phyloP scores from a whole-genome alignment of 2,329 filamentous ascomycete genomes.

The Microcyclosporella mali region DNA sequence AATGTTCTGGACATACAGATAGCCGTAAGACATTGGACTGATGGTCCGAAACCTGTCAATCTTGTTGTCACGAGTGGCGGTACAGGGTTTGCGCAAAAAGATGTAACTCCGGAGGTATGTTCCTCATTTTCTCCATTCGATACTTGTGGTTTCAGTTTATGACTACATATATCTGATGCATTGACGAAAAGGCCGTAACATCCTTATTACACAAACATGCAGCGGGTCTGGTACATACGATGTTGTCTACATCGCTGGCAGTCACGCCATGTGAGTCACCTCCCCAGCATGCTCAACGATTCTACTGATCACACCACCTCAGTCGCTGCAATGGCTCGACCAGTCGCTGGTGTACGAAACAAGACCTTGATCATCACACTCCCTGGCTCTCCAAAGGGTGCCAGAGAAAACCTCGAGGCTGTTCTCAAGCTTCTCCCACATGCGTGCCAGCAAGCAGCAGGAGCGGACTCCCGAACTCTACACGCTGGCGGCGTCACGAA shows the following conservation, averaged over 20 bases:
- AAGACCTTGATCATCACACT: constrained; percentile 79
- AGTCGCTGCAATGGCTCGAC: constrained; percentile 97
- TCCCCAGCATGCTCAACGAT: constrained; percentile 15
- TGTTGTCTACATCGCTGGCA: constrained; percentile 76
- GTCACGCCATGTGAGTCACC: constrained; percentile 76
- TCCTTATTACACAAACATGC: constrained; percentile 78
- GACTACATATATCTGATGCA: neutral
- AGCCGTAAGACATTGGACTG: constrained; percentile 66
- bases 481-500: constrained; percentile 78
- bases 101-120: constrained; percentile 79
- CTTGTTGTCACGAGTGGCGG: constrained; percentile 84
- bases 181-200: constrained; percentile 58
- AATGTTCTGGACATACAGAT: constrained; percentile 67
- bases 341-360: constrained; percentile 80
- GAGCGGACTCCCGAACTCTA: constrained; percentile 69
- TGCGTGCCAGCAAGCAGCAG: constrained; percentile 84
- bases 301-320: neutral
- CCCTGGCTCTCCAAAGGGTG: constrained; percentile 91
- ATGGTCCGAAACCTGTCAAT: constrained; percentile 56
- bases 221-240: constrained; percentile 86
- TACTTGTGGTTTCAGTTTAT: neutral
- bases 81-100: constrained; percentile 81
- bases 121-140: neutral
- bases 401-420: constrained; percentile 84
- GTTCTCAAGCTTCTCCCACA: constrained; percentile 87